These are phyloP conservation scores for Licmophora abbreviata DNA, from an alignment of 108 stramenopile genomes.

Conservation along the genomic window DNA sequence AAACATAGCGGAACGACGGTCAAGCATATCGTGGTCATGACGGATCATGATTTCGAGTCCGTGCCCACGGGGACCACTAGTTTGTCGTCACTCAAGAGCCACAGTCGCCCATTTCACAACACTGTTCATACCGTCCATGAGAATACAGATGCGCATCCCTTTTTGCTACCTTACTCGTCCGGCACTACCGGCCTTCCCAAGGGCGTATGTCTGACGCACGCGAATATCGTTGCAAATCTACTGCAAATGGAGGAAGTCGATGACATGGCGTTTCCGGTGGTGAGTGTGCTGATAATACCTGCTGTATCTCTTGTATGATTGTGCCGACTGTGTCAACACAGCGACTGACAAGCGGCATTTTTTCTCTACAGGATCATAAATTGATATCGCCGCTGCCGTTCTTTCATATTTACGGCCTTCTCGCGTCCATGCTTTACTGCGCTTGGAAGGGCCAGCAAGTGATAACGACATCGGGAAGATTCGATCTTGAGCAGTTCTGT, in stretches of 20 bases:
- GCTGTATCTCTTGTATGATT: too few species aligned
- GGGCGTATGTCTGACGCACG: conserved; percentile 85
- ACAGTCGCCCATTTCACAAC: conserved; percentile 17
- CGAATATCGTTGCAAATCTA: conserved; percentile 75
- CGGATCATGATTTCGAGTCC: conserved; percentile 37
- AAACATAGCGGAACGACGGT: conserved; percentile 22
- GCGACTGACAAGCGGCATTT: too few species aligned
- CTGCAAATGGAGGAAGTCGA: conserved; percentile 59
- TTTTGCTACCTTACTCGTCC: conserved; percentile 81
- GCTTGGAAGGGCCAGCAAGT: conserved; percentile 63
- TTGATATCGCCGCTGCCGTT: conserved; percentile 84
- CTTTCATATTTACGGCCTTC: conserved; percentile 89
- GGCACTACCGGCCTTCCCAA: conserved; percentile 95
- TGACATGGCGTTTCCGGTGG: conserved; percentile 24
- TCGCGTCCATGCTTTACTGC: conserved; percentile 44
- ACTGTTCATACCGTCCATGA: conserved; percentile 35
- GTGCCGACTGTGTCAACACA: too few species aligned
- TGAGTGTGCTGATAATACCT: too few species aligned
- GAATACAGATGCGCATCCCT: conserved; percentile 44
- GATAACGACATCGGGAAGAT: conserved; percentile 68
- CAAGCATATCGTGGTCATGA: conserved; percentile 63
- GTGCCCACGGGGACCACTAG: conserved; percentile 45
- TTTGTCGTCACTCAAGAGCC: conserved; percentile 38
- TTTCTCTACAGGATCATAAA: conserved; percentile 37
- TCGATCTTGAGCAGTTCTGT: conserved; percentile 75